Conservation (phyloP, 345 rosid species). For the Eucalyptus leucophloia region DNA sequence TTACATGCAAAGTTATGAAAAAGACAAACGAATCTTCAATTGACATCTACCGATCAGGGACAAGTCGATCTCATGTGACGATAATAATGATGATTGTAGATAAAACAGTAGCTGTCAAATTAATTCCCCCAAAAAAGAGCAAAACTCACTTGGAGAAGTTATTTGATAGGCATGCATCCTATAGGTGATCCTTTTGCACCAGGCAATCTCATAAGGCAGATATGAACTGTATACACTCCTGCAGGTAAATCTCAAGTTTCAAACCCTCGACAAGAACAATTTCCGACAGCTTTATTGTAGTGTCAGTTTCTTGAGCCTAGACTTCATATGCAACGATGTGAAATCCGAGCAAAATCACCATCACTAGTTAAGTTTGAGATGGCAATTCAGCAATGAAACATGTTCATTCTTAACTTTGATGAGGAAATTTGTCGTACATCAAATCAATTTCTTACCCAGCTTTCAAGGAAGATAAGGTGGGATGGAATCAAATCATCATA, state of each 20-base stretch:
- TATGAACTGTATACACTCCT: not conserved
- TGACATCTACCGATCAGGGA: not conserved
- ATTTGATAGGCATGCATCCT: not conserved
- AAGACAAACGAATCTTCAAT: not conserved
- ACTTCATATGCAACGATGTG: not conserved
- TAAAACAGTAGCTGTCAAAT: rapidly evolving
- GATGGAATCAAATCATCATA: not conserved
- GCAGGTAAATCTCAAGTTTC: not conserved
- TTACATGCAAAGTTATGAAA: not conserved
- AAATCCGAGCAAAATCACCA: not conserved
- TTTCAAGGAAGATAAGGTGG: not conserved
- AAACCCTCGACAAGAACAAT: rapidly evolving
- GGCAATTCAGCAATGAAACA: not conserved
- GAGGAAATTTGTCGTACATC: rapidly evolving
- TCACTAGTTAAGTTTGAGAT: not conserved
- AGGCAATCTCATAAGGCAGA: not conserved
- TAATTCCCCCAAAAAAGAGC: not conserved
- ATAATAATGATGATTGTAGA: not conserved
- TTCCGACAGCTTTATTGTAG: not conserved
- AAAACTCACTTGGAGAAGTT: not conserved
- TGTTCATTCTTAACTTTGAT: not conserved
- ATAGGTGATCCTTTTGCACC: not conserved
- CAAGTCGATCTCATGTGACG: rapidly evolving
- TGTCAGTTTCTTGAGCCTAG: not conserved
- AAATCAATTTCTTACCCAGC: not conserved